Evolutionary conservation across 2,329 filamentous ascomycete species (phyloP), one percentile per base, ranked within the genome.

Genomic region (Monilinia fructicola): DNA sequence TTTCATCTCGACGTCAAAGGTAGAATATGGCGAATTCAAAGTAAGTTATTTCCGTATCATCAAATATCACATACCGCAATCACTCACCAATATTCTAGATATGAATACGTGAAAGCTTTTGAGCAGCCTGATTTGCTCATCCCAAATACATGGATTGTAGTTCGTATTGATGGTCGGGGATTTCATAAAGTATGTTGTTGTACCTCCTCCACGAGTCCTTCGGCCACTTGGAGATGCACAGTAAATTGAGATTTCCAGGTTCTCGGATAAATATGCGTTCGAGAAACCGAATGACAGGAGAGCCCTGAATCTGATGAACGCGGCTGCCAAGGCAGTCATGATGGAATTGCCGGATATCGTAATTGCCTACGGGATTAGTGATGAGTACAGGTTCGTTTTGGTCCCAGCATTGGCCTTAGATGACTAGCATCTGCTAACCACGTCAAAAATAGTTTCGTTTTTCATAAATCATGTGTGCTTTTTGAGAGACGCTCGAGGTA

Each of bases 141-240:
- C 28, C 92, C 89, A 64, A 96, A 96, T 76, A 98, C 94, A 35
- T 99, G 93, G 93, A 90, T 98, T 66, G 92, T 98, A 26, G 88
- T 99, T 66, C 89, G 95, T 68, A 89, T 99, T 74, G 95, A 99
- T 79, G 95, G 95, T 31, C 85, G 94, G 70, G 93, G 93, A 23
- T 99, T 99, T 79, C 95, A 93, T 74, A 97, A 97, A 96, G 92
- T 96, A 81, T 76, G 78, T 61, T 76, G 78, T 61, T 11, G 9
- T 53, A 11, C 31, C 44, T 53, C 28, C 5, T 18, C 21, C 14
- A 18, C 38, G 12, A 14, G 44, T 21, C 18, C 10, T 35, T 50
- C 21, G 10, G 12, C 14, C 10, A 16, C 44, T 50, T 2, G 31
- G 18, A 26, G 18, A 23, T 44, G 10, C 18, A 40, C 28, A 12